Conservation (phyloP, 768 basidiomycete species). For the Ramaria sp. region DNA sequence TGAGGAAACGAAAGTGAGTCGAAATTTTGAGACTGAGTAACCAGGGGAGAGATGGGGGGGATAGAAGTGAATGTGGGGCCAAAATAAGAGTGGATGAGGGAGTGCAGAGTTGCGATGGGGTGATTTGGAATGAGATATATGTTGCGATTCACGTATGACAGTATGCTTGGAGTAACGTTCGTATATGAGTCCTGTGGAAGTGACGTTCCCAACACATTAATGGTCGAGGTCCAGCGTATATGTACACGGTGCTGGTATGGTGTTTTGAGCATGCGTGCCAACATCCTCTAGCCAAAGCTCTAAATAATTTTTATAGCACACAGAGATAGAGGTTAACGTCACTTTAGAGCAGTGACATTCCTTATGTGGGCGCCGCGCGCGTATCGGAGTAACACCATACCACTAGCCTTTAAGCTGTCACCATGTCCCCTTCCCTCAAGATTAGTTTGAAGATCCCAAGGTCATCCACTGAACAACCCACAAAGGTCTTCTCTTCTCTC, state of each 20-base stretch:
- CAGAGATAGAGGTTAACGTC: not conserved
- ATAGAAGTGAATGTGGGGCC: slow-evolving; percentile 52
- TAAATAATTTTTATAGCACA: not conserved
- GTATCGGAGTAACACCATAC: not conserved
- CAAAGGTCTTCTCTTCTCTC: slow-evolving; percentile 8
- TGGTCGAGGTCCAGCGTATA: slow-evolving; percentile 5
- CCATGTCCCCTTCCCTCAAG: not conserved
- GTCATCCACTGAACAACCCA: not conserved
- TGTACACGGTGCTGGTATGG: not conserved
- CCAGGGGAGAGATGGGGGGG: slow-evolving; percentile 76
- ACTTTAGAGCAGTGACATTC: not conserved
- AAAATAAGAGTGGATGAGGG: slow-evolving; percentile 79
- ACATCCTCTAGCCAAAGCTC: not conserved
- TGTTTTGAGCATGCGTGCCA: not conserved
- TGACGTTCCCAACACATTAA: slow-evolving; percentile 41
- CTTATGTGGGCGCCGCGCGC: too few species aligned
- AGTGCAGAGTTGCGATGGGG: slow-evolving; percentile 77
- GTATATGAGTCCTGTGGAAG: slow-evolving; percentile 72
- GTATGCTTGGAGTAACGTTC: slow-evolving; percentile 79
- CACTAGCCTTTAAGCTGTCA: not conserved
- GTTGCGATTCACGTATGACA: slow-evolving; percentile 64
- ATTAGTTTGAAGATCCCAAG: slow-evolving; percentile 1
- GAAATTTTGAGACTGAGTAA: slow-evolving; percentile 87
- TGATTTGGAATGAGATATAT: slow-evolving; percentile 72
- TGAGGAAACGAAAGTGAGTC: slow-evolving; percentile 90